Base-by-base conservation (phyloP, 306 rosid genomes). In the Vigna angularis region DNA sequence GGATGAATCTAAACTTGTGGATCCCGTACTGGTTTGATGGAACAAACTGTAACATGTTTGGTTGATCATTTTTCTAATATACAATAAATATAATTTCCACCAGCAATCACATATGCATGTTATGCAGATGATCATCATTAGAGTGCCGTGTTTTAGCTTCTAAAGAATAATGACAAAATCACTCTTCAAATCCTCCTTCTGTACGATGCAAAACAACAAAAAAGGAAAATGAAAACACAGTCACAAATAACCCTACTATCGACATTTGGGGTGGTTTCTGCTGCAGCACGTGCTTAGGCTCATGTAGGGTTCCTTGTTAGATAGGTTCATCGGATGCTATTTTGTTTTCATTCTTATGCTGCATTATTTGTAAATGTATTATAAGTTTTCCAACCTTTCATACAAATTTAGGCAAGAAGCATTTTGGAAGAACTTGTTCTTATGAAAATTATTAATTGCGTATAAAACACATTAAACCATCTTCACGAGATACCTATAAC, bases 61-160 rank as follows among this genome's bases (percentile, higher is more conserved):
- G 28, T 0, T 17, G 4, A 7, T 62, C 0, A 0, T 18, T 75
- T 7, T 34, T 55, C 3, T 8, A 7, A 13, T 32, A 62, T 15
- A 24, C 5, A 56, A 5, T 9, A 6, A 56, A 2, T 9, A 6
- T 3, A 66, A 9, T 1, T 30, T 4, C 1, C 18, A 15, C 15
- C 45, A 18, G 30, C 20, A 75, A 42, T 44, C 77, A 59, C 7
- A 4, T 6, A 24, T 22, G 63, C 75, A 66, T 80, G 79, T 65
- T 80, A 30, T 8, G 22, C n/a, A 64, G 18, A 47, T 22, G 15
- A 40, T 59, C 6, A 13, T 28, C 74, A 80, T 38, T 20, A 26
- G 7, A 53, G 78, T 52, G 15, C 55, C 85, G 68, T 75, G 73
- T 50, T 9, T 49, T 62, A 76, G 38, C 82, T 70, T 76, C 69